Base-by-base conservation (phyloP, 2,329 filamentous ascomycete genomes). In the Colletotrichum phormii region DNA sequence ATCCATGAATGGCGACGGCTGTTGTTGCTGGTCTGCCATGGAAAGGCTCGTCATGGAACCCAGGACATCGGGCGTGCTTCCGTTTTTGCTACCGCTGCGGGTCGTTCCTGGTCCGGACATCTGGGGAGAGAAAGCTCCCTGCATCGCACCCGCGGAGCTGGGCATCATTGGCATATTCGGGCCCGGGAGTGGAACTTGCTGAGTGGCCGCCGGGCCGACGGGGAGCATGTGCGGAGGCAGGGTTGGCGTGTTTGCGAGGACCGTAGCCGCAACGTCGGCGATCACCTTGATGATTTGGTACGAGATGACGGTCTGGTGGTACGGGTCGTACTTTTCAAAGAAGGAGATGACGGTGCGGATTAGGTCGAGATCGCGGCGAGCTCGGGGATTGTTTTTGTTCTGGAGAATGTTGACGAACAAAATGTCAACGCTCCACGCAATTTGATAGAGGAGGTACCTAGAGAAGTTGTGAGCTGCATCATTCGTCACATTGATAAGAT, bases 381-480 rank as follows among this genome's bases (percentile, higher is more conserved):
- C 70, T 11, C 70, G 70, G 1, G 70, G 65, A 5, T 49, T 64
- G 1, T 46, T 54, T 31, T 64, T 72, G 60, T 72, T 72, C 35
- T 72, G 70, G 35, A 72, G 61, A 8, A 72, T 72, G 7, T 72
- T 61, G 42, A 72, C 60, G 29, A 72, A 70, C 46, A 72, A 55
- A 9, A 72, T 64, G 29, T 72, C 70, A 15, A 72, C 70, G n/a
- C 66, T 70, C 70, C 70, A 72, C 8, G 70, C 70, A 0, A 72
- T 54, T 12, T 72, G 70, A 29, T 72, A 72, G 24, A 72, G 26
- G 0, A 72, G 66, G 33, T 70, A 72, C 3, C 70, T 70, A 29
- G 26, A 22, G 15, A n/a, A 4, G 15, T 24, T 15, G 24, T 57
- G 6, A 37, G 66, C 35, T n/a, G 37, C 15, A 5, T 31, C 59